phyloP scores from a whole-genome alignment of 2,329 filamentous ascomycete species.

The Gaeumannomyces tritici region DNA sequence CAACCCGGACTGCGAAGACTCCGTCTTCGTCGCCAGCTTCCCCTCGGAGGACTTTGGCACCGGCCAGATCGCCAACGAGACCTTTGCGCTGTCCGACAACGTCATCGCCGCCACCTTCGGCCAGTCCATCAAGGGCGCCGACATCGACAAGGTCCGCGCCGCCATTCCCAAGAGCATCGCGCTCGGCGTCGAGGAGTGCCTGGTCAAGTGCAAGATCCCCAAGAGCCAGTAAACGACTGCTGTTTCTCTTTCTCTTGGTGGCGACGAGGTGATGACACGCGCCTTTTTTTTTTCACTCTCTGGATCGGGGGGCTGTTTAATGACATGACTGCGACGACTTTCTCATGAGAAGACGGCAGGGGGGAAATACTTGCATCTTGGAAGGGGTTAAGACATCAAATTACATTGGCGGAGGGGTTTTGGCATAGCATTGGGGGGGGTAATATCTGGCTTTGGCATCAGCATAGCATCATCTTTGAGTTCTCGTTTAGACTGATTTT shows the following conservation, averaged over 20 bases:
- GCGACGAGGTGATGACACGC: background rate
- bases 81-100: constrained; percentile 35
- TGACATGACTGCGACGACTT: background rate
- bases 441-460: no score
- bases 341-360: background rate
- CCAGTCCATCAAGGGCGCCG: constrained; percentile 30
- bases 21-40: constrained; percentile 40
- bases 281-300: background rate
- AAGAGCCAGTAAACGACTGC: background rate
- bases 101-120: constrained; percentile 37
- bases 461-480: background rate
- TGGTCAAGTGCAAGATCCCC: constrained; percentile 6
- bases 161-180: constrained; percentile 11
- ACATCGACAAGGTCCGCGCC: constrained; percentile 14
- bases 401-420: background rate
- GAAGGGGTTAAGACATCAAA: background rate
- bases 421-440: background rate
- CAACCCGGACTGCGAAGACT: constrained; percentile 43
- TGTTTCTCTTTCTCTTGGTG: no score
- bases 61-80: constrained; percentile 38
- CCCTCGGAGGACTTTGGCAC: constrained; percentile 40
- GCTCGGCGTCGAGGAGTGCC: constrained; percentile 9
- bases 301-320: background rate
- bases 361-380: background rate
- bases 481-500: background rate